Conservation (phyloP, 2,329 filamentous ascomycete genomes). For the Diaporthe batatas region DNA sequence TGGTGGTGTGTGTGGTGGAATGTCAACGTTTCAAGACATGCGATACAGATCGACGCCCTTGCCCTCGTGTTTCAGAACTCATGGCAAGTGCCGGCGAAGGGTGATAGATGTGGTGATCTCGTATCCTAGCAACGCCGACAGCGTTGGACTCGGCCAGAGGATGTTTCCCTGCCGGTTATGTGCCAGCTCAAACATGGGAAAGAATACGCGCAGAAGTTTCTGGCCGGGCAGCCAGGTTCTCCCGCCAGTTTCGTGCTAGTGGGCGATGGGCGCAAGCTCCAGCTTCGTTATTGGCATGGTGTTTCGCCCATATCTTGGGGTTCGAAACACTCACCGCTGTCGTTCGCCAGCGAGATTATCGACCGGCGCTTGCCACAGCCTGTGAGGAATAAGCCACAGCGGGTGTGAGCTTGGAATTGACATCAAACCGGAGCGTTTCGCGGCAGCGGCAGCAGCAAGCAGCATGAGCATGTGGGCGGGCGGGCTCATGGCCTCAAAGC, state of each 20-base stretch:
- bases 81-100: conserved; percentile 14
- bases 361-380: conserved; percentile 27
- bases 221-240: conserved; percentile 23
- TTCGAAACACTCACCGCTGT: conserved; percentile 30
- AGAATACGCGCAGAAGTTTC: conserved; percentile 39
- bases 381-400: conserved; percentile 12
- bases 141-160: conserved; percentile 20
- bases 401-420: conserved; percentile 6
- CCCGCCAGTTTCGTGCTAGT: conserved; percentile 37
- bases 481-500: not conserved
- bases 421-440: conserved; percentile 10
- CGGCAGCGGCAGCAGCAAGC: not conserved
- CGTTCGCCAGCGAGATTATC: conserved; percentile 31
- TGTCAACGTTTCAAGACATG: conserved; percentile 41
- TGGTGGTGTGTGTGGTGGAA: conserved; percentile 31
- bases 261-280: conserved; percentile 35
- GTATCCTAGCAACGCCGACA: conserved; percentile 31
- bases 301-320: conserved; percentile 33
- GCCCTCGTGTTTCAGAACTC: conserved; percentile 40
- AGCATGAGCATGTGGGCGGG: not conserved
- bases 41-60: conserved; percentile 39
- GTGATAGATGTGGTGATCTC: conserved; percentile 14
- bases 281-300: conserved; percentile 39
- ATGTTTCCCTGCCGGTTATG: conserved; percentile 36
- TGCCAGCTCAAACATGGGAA: conserved; percentile 36